phyloP scores from a whole-genome alignment of 352 stramenopile species.

The Stephanocyclus meneghinianus region DNA sequence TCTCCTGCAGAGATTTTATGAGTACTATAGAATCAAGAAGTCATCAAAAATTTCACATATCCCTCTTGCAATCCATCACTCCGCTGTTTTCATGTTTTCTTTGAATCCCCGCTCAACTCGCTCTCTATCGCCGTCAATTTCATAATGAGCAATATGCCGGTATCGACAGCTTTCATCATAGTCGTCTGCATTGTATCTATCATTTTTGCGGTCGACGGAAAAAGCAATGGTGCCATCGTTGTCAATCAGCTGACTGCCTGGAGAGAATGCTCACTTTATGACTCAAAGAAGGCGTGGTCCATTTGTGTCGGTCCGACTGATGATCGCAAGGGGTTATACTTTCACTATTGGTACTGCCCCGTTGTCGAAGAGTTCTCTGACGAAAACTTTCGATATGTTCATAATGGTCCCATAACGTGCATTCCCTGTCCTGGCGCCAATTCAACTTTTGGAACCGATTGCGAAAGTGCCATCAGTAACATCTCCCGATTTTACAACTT shows the following conservation, averaged over 20 bases:
- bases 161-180: no score
- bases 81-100: no score
- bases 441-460: neutral
- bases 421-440: neutral
- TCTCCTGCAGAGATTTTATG: no score
- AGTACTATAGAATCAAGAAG: no score
- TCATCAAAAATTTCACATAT: no score
- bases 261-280: neutral
- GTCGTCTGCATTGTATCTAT: no score
- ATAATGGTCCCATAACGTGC: neutral
- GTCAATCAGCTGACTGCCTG: neutral
- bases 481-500: neutral
- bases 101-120: no score
- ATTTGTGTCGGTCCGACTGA: neutral
- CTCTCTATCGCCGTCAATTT: no score
- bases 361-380: neutral
- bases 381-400: neutral
- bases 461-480: neutral
- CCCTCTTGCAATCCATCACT: no score
- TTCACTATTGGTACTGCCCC: constrained; percentile 4
- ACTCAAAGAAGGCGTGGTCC: neutral
- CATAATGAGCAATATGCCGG: no score
- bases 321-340: neutral
- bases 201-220: no score
- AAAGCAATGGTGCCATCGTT: no score